These are phyloP conservation scores for Zychaea mexicana DNA, from an alignment of 371 early-diverging fungal species.

Conservation along the genomic window DNA sequence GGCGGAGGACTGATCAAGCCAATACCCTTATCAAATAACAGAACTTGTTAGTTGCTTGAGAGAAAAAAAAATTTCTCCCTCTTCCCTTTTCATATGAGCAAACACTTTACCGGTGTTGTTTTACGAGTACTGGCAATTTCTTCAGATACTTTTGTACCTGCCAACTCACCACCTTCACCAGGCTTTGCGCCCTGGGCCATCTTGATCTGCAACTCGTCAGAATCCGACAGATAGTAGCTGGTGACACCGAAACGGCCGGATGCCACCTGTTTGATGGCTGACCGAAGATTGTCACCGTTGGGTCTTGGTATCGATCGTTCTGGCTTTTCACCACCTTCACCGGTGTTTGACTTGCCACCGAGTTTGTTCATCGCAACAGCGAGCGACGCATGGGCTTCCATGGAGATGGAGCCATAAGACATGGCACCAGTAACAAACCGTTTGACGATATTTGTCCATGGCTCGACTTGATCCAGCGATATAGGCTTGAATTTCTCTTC, in stretches of 20 bases:
- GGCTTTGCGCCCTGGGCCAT: slow-evolving; percentile 99
- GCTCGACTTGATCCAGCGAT: slow-evolving; percentile 94
- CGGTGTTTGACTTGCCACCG: slow-evolving; percentile 97
- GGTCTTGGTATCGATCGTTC: slow-evolving; percentile 66
- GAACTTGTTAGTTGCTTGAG: background rate
- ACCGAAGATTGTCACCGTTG: slow-evolving; percentile 84
- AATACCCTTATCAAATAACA: too few relatives aligned
- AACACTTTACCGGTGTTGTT: slow-evolving; percentile 69
- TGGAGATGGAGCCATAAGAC: slow-evolving; percentile 97
- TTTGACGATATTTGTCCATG: slow-evolving; percentile 94
- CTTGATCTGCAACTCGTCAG: slow-evolving; percentile 97
- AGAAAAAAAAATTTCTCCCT: background rate
- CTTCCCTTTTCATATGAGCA: background rate
- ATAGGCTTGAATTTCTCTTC: slow-evolving; percentile 72
- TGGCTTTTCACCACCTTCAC: slow-evolving; percentile 98
- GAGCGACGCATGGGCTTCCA: slow-evolving; percentile 91
- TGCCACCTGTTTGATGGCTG: slow-evolving; percentile 98
- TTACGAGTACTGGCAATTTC: slow-evolving; percentile 93
- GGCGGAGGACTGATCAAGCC: slow-evolving; percentile 96
- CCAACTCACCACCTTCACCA: slow-evolving; percentile 88
- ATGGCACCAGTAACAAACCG: slow-evolving; percentile 98
- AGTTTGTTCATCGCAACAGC: slow-evolving; percentile 95
- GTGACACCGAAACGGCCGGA: slow-evolving; percentile 98
- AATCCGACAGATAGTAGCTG: slow-evolving; percentile 87
- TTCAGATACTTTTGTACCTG: slow-evolving; percentile 86